Percentiles rank a stretch among this genome's conserved stretches.
phyloP scores from a whole-genome alignment of 352 stramenopile genomes.

The Saprolegnia parasitica region DNA sequence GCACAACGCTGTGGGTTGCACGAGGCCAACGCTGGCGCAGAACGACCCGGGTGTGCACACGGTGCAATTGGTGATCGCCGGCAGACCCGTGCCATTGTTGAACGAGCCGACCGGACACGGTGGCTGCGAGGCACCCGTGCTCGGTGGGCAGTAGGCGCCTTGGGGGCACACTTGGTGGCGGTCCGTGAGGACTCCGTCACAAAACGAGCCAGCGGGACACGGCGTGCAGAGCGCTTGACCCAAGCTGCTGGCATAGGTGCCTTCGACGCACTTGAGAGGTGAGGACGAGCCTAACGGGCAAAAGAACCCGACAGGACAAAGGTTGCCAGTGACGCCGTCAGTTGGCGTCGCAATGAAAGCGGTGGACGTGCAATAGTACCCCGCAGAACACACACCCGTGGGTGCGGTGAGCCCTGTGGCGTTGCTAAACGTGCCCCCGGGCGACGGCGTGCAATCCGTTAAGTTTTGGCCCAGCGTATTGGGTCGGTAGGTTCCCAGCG shows the following conservation, averaged over 20 bases:
- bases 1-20: no score
- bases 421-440: conserved; percentile 20
- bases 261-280: conserved; percentile 10
- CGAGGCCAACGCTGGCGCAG: no score
- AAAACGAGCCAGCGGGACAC: conserved; percentile 83
- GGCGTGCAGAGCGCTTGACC: conserved; percentile 55
- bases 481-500: conserved; percentile 15
- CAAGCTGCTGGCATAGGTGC: not conserved
- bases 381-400: conserved; percentile 30
- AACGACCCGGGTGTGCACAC: no score
- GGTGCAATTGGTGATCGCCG: no score
- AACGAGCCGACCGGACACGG: no score
- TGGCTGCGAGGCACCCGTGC: no score
- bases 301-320: conserved; percentile 70
- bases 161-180: no score
- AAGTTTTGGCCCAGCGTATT: conserved; percentile 3
- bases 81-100: no score
- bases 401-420: not conserved
- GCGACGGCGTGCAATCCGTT: conserved; percentile 11
- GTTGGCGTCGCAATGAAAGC: conserved; percentile 24
- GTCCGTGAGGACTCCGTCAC: no score
- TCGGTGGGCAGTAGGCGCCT: no score
- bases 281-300: conserved; percentile 63
- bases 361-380: conserved; percentile 37
- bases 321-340: conserved; percentile 35